Evolutionary conservation across 345 rosid species (phyloP).

Genomic region (Bruguiera gymnorhiza): DNA sequence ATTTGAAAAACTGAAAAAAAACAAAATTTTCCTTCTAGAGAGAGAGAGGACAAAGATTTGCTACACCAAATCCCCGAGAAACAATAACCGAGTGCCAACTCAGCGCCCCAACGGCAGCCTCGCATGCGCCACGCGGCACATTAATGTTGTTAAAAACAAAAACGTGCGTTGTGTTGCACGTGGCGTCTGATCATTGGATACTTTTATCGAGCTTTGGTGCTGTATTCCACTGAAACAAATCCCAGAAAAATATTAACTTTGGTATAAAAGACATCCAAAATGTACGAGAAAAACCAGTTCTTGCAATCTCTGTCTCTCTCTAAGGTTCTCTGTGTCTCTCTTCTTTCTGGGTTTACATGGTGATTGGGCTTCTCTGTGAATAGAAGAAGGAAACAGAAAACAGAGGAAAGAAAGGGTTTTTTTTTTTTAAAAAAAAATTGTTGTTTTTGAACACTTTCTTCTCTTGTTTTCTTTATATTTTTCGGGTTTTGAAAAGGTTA

Average conservation of each 20-base stretch:
- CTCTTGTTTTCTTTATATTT: background rate
- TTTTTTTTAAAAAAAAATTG: no score
- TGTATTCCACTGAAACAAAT: no score
- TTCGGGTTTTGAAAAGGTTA: constrained; percentile 11
- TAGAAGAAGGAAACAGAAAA: background rate
- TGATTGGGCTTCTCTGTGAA: background rate
- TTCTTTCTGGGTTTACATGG: background rate
- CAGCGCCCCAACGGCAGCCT: background rate
- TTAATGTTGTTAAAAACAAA: background rate
- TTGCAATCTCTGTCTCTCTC: background rate
- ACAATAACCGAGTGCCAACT: constrained; percentile 11
- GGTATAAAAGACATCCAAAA: no score
- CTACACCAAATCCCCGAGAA: constrained; percentile 9
- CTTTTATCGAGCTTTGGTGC: background rate
- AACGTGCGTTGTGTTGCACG: background rate
- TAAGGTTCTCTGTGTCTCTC: background rate
- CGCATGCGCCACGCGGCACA: background rate
- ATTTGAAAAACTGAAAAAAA: background rate
- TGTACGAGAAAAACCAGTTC: no score
- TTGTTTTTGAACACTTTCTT: background rate
- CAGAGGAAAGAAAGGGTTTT: background rate
- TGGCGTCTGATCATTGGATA: background rate
- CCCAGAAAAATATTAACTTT: no score
- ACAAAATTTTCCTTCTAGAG: constrained; percentile 1
- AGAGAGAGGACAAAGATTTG: constrained; percentile 15